Conservation (phyloP, 164 flowering plant species). For the Vitis riparia region DNA sequence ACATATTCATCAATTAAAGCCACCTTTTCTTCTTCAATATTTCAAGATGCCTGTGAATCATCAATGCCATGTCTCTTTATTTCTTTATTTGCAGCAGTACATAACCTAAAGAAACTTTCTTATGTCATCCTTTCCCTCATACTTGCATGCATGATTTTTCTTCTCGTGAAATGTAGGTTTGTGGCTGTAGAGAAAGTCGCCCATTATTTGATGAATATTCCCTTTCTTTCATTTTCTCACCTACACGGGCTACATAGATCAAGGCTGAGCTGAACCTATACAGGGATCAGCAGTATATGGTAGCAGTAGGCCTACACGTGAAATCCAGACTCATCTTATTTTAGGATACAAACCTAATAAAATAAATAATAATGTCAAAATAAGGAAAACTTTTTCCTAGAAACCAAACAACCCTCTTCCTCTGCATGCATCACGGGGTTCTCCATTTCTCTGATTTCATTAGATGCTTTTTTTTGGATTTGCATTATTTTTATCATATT, state of each 20-base stretch:
- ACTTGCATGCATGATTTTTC: not conserved
- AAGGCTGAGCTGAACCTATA: not conserved
- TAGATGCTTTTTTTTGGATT: too few species aligned
- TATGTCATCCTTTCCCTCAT: not conserved
- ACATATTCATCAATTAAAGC: not conserved
- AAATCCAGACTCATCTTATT: not conserved
- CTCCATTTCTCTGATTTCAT: not conserved
- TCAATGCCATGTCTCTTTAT: not conserved
- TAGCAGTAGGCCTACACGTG: slow-evolving; percentile 8
- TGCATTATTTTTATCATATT: too few species aligned
- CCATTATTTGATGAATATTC: not conserved
- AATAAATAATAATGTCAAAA: too few species aligned
- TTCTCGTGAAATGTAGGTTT: slow-evolving; percentile 1
- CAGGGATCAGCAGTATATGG: not conserved
- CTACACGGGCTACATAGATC: too few species aligned
- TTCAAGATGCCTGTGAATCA: not conserved
- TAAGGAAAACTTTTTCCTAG: not conserved
- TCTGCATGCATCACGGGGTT: not conserved
- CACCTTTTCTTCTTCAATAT: not conserved
- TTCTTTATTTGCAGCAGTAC: not conserved
- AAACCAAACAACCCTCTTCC: not conserved
- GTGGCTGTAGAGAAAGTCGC: not conserved
- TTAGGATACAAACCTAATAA: too few species aligned
- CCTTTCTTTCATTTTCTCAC: slow-evolving; percentile 2
- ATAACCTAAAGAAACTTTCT: not conserved